Evolutionary conservation across 495 filamentous ascomycete species (phyloP).

Genomic region (Penicillium fimorum): DNA sequence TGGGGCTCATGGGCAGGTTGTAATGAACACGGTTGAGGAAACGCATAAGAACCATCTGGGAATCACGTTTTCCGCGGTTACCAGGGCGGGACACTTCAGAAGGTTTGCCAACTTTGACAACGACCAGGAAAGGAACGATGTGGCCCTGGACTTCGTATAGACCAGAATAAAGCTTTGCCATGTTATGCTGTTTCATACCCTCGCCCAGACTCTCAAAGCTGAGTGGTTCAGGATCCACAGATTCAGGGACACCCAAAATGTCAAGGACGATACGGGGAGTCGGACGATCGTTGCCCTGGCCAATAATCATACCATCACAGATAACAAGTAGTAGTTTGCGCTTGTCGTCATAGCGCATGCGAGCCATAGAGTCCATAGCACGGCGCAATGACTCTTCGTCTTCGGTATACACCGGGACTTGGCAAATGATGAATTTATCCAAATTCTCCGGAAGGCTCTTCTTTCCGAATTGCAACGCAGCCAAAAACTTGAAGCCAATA

Average conservation of each 20-base stretch:
- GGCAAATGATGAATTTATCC: slow-evolving; percentile 98
- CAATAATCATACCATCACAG: slow-evolving; percentile 81
- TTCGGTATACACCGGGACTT: slow-evolving; percentile 97
- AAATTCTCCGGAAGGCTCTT: slow-evolving; percentile 93
- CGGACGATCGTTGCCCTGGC: slow-evolving; percentile 93
- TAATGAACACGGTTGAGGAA: slow-evolving; percentile 99
- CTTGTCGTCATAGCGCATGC: slow-evolving; percentile 97
- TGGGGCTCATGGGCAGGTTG: slow-evolving; percentile 89
- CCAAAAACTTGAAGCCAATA: slow-evolving; percentile 94
- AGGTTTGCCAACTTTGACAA: slow-evolving; percentile 96
- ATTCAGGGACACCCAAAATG: slow-evolving; percentile 91
- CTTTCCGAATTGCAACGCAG: slow-evolving; percentile 86
- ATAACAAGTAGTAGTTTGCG: slow-evolving; percentile 31
- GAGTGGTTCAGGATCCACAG: slow-evolving; percentile 91
- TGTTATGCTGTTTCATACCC: slow-evolving; percentile 96
- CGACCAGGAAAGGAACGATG: slow-evolving; percentile 95
- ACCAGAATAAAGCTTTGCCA: slow-evolving; percentile 98
- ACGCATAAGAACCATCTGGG: slow-evolving; percentile 96
- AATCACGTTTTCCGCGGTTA: slow-evolving; percentile 99
- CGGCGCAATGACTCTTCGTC: slow-evolving; percentile 95
- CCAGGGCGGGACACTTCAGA: slow-evolving; percentile 95
- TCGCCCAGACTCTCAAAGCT: slow-evolving; percentile 97
- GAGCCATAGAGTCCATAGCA: slow-evolving; percentile 92
- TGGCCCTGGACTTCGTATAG: slow-evolving; percentile 97
- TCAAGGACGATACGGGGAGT: slow-evolving; percentile 96